Percentiles rank a stretch among this genome's conserved stretches.
These are phyloP conservation scores for Phaffomyces opuntiae DNA, from an alignment of 805 yeast genomes.

Conservation along the genomic window DNA sequence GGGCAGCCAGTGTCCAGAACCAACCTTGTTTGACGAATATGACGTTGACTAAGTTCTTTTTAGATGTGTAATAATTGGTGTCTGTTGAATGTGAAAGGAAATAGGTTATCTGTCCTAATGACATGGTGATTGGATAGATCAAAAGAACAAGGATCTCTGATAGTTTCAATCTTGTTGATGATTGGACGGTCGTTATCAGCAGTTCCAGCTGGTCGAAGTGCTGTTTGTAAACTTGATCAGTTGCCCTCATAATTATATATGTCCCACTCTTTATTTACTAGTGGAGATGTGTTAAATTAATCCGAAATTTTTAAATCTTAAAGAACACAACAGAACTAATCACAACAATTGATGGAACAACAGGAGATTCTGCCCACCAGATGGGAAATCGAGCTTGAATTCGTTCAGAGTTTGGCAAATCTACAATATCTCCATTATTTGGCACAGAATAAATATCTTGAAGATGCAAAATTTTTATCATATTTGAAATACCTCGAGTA, in stretches of 20 bases:
- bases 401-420: conserved; percentile 88
- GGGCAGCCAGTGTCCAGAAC: conserved; percentile 72
- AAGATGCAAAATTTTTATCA: conserved; percentile 62
- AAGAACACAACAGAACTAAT: conserved; percentile 3
- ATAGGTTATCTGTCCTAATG: conserved; percentile 46
- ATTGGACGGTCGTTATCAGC: conserved; percentile 1
- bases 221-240: conserved; percentile 4
- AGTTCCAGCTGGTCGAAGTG: conserved; percentile 1
- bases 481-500: conserved; percentile 78
- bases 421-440: conserved; percentile 79
- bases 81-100: conserved; percentile 4
- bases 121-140: conserved; percentile 36
- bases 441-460: conserved; percentile 76
- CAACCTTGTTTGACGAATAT: conserved; percentile 85
- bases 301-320: no score
- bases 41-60: conserved; percentile 63
- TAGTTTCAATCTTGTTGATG: conserved; percentile 5
- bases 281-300: background rate
- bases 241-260: background rate
- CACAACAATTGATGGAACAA: background rate
- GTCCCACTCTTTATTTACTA: background rate
- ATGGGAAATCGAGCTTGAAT: conserved; percentile 77
- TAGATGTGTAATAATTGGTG: conserved; percentile 35
- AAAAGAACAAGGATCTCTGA: conserved; percentile 11
- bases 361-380: conserved; percentile 54